Base-by-base conservation (phyloP, 345 rosid species). In the Eucalyptus sp. region DNA sequence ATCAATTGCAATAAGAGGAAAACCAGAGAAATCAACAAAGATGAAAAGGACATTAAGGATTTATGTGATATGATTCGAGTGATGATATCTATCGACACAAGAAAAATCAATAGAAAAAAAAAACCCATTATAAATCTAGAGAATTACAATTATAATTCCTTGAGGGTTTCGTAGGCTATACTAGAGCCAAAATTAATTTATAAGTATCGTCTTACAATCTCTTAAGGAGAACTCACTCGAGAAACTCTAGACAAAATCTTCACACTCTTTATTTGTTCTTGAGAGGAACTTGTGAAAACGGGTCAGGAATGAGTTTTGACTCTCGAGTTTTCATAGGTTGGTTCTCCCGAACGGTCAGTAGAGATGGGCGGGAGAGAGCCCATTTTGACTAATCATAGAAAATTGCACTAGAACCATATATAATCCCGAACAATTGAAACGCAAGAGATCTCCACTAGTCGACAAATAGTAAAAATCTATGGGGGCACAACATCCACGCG, bases 31-130 rank as follows among this genome's bases (percentile, higher is more conserved):
- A 68, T 33, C 24, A n/a, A 64, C 7, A 37, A 68, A 68, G 5
- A 33, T 22, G 44, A 68, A 33, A 71, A 9, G 4, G 4, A 71
- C 2, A 5, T 9, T 2, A 6, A 10, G 12, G 4, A 71, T 71
- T 68, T 18, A 18, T 5, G 13, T 71, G 46, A 68, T 9, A 33
- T 33, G 13, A 68, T 33, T 68, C 24, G 3, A 33, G 81, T 0
- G 5, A 18, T 3, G 1, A 13, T 20, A 76, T 37, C 2, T 37
- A 37, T 18, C 14, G 7, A 37, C 15, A 3, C 8, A 2, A 1
- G 14, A 24, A 18, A 11, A 33, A 71, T 11, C 5, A 8, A 0
- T 9, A 4, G 13, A 13, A 0, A 71, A 71, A 11, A 10, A 11
- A 37, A 71, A 2, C 7, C 25, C 46, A 18, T 4, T 71, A 17